Percentiles rank a stretch among this genome's conserved stretches.
Evolutionary conservation across 768 basidiomycete species (phyloP).

Genomic region (Phaeotremella skinneri): DNA sequence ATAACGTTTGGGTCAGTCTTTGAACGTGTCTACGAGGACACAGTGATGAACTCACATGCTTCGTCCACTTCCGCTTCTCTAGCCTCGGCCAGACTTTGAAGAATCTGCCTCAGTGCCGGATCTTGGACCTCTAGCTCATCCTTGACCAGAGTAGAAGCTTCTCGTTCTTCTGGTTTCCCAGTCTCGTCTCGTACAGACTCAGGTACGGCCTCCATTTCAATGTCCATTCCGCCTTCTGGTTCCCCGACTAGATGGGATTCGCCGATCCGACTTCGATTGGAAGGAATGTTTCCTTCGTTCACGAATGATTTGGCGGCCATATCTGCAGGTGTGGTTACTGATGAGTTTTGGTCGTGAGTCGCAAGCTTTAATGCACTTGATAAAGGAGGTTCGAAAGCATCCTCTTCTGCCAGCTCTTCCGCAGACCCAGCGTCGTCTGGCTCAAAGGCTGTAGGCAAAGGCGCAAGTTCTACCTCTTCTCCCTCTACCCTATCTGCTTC

Average conservation of each 20-base stretch:
- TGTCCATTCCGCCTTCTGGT: neutral
- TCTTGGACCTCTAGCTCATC: neutral
- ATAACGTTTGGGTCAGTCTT: neutral
- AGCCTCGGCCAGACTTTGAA: neutral
- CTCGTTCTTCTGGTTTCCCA: neutral
- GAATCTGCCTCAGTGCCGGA: neutral
- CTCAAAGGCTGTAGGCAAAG: neutral
- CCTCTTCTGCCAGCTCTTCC: neutral
- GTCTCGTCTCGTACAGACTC: neutral
- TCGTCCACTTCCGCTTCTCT: neutral
- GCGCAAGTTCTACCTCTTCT: conserved; percentile 9
- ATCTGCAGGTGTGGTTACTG: no score
- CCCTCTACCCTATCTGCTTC: conserved; percentile 5
- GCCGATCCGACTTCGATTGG: no score
- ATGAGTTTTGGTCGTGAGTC: no score
- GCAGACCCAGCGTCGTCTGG: neutral
- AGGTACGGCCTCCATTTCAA: neutral
- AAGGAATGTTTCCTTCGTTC: no score
- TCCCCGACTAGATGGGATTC: neutral
- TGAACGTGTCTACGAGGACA: neutral
- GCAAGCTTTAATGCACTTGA: no score
- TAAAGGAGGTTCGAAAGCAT: no score
- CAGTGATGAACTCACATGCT: neutral
- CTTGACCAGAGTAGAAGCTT: no score
- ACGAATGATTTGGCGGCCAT: no score